Evolutionary conservation across 2,329 filamentous ascomycete species (phyloP), one percentile per base, ranked within the genome.

Genomic region (Fusarium denticulatum): DNA sequence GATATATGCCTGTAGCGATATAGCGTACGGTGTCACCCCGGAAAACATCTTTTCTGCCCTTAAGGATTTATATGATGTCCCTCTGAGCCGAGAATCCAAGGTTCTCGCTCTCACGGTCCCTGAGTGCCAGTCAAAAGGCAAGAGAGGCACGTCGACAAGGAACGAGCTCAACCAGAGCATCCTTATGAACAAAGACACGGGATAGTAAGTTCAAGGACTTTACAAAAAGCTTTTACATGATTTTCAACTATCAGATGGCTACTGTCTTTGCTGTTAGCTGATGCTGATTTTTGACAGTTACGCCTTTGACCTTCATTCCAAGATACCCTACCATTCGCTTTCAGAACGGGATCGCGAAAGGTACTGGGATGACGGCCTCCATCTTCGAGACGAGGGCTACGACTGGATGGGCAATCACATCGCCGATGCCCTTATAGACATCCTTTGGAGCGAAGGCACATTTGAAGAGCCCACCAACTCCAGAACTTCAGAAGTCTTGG

Each of bases 81-180:
- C 87, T 4, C 82, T 91, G 4, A 76, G 79, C 2, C 83, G 83
- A 34, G 85, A 85, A 16, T 83, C 84, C 74, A 89, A 89, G 66
- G 87, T 93, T 14, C 85, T 93, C 6, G 89, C 90, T 9, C 82
- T 93, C 55, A 93, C 90, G 0, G 84, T 93, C 6, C 89, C 89
- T 1, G 90, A 92, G 72, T 85, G 84, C 32, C 77, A 80, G 12
- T 60, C 74, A 30, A 76, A 73, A 28, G 70, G 69, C 12, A 71
- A 77, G n/a, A 72, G 72, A 28, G 62, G 85, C 26, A 79, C 80
- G 24, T 69, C 72, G 34, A 79, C 76, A 40, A 82, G 88, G 11
- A 79, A 84, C 30, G 76, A 80, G 28, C 79, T 92, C 58, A 92
- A 92, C 75, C 69, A 79, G 5, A 77, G 82, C 39, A 92, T 92